Conservation (phyloP, 305 asterid species). For the Solanum hybrid region DNA sequence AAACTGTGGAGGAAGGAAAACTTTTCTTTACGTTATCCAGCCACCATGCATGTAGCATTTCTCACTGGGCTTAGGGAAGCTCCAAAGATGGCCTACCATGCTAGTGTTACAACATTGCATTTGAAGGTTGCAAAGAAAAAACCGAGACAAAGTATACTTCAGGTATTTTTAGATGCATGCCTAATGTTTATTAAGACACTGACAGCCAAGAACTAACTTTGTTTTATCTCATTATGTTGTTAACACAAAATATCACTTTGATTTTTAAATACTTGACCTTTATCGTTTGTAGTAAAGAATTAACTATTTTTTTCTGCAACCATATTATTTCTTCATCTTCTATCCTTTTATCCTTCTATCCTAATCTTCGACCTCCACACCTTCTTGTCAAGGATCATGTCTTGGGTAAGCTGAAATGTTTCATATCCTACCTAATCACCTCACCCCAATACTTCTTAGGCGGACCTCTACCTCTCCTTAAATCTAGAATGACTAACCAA, state of each 20-base stretch:
- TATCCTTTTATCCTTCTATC: too few species aligned
- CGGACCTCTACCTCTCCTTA: too few species aligned
- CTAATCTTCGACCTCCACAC: background rate
- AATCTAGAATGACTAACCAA: too few species aligned
- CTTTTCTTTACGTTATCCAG: background rate
- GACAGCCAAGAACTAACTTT: background rate
- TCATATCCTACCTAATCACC: background rate
- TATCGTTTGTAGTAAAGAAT: background rate
- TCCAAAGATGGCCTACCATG: background rate
- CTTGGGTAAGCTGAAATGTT: background rate
- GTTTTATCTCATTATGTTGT: background rate
- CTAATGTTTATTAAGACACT: background rate
- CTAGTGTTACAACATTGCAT: background rate
- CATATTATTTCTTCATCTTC: background rate
- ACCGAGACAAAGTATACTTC: background rate
- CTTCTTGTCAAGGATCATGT: background rate
- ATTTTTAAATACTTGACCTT: background rate
- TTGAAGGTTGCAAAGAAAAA: background rate
- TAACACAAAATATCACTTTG: background rate
- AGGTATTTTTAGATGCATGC: background rate
- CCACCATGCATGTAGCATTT: background rate
- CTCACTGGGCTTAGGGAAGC: background rate
- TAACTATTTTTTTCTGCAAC: background rate
- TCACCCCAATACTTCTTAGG: too few species aligned
- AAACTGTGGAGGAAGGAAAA: background rate